Conservation (phyloP, 1,284 basidiomycete species). For the Ustilago curta region DNA sequence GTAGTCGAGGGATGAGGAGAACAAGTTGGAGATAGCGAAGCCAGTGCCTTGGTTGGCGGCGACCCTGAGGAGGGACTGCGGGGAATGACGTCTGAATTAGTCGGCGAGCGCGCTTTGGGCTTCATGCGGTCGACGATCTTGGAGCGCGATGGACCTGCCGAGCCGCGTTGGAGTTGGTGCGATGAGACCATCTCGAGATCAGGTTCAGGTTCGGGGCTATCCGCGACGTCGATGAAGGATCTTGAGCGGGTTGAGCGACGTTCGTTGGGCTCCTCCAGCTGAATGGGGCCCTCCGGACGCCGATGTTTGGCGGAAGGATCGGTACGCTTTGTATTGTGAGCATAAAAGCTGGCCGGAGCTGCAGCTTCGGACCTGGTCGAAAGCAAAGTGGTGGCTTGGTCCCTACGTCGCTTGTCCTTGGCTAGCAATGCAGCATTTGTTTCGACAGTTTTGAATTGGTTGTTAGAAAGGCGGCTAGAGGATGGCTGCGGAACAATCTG, state of each 20-base stretch:
- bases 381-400: neutral
- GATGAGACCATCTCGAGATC: neutral
- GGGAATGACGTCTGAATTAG: neutral
- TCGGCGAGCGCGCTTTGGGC: neutral
- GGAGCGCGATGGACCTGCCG: constrained; percentile 2
- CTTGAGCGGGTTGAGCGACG: neutral
- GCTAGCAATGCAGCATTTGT: neutral
- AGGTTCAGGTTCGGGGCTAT: constrained; percentile 1
- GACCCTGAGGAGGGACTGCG: neutral
- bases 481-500: neutral
- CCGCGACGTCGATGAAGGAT: neutral
- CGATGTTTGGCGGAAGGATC: neutral
- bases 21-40: neutral
- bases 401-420: neutral
- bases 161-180: neutral
- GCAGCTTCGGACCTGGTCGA: neutral
- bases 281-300: neutral
- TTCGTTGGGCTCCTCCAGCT: neutral
- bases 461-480: neutral
- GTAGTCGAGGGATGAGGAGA: neutral
- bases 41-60: neutral
- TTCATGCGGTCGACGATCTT: constrained; percentile 3
- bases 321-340: neutral
- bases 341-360: neutral
- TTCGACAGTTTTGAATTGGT: neutral